A percentile compares a stretch with the other conserved stretches of the same genome.
Conservation (phyloP, 2,329 filamentous ascomycete species). For the Ceratocystiopsis minuta region DNA sequence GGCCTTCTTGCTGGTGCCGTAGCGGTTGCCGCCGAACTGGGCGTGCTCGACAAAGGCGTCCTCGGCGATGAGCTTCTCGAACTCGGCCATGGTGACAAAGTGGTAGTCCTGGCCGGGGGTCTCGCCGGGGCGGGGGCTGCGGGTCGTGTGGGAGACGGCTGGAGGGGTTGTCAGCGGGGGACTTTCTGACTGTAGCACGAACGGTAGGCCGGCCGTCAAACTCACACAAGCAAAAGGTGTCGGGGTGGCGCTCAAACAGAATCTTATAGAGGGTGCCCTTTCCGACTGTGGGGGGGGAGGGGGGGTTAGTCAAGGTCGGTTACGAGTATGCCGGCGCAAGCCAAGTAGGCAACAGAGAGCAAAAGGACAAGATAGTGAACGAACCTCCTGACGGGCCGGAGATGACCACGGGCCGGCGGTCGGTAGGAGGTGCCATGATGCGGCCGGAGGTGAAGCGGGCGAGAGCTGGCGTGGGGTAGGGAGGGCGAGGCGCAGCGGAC, state of each 20-base stretch:
- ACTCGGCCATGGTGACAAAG: slow-evolving; percentile 50
- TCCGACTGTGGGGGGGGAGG: slow-evolving; percentile 29
- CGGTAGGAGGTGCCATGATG: slow-evolving; percentile 19
- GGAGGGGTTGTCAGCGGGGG: no score
- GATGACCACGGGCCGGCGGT: slow-evolving; percentile 53
- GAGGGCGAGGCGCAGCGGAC: no score
- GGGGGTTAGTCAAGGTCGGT: no score
- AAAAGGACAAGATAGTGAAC: background rate
- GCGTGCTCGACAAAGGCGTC: slow-evolving; percentile 73
- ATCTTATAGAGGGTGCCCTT: slow-evolving; percentile 65
- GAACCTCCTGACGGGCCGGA: slow-evolving; percentile 51
- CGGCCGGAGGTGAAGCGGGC: no score
- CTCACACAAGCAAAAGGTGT: slow-evolving; percentile 9
- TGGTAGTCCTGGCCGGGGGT: slow-evolving; percentile 64
- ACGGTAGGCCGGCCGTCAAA: no score
- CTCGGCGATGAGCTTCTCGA: slow-evolving; percentile 47
- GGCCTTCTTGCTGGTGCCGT: slow-evolving; percentile 68
- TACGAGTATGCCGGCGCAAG: background rate
- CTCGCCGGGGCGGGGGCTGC: slow-evolving; percentile 57
- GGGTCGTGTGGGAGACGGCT: slow-evolving; percentile 60
- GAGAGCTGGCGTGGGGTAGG: no score
- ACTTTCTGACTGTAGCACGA: no score
- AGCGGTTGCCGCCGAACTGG: slow-evolving; percentile 68
- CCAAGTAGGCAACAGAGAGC: background rate
- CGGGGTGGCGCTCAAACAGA: slow-evolving; percentile 33